Evolutionary conservation across 768 basidiomycete genomes (phyloP).

Genomic region (Lanmaoa pseudosensibilis): DNA sequence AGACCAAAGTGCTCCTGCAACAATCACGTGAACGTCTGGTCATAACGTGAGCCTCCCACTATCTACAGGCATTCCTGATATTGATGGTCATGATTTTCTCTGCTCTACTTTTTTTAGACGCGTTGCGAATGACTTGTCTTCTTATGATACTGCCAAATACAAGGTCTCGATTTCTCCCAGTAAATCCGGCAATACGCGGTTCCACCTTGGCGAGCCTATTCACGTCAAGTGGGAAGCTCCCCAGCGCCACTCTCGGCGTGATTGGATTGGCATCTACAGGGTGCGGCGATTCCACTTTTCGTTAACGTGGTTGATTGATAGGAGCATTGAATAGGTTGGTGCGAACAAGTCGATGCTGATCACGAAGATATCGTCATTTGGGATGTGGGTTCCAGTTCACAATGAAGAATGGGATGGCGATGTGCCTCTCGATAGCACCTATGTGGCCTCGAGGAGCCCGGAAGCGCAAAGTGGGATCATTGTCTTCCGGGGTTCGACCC

Average conservation of each 20-base stretch:
- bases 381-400: constrained; percentile 92
- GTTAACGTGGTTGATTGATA: background rate
- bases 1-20: constrained; percentile 87
- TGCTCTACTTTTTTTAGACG: constrained; percentile 46
- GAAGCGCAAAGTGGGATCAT: constrained; percentile 62
- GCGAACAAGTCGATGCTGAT: constrained; percentile 83
- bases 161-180: constrained; percentile 58
- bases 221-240: constrained; percentile 87
- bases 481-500: constrained; percentile 71
- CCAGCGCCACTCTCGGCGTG: constrained; percentile 78
- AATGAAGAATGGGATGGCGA: constrained; percentile 94
- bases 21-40: constrained; percentile 89
- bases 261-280: constrained; percentile 95
- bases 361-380: constrained; percentile 81
- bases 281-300: constrained; percentile 38
- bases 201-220: constrained; percentile 91
- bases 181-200: constrained; percentile 53
- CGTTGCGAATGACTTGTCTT: constrained; percentile 76
- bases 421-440: constrained; percentile 52
- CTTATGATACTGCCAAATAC: constrained; percentile 81
- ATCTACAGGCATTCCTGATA: background rate
- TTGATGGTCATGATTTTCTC: background rate
- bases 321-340: constrained; percentile 58
- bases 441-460: constrained; percentile 34
- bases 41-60: constrained; percentile 68